Conservation (phyloP, 177 flowering plant genomes). For the Vitis hybrid region DNA sequence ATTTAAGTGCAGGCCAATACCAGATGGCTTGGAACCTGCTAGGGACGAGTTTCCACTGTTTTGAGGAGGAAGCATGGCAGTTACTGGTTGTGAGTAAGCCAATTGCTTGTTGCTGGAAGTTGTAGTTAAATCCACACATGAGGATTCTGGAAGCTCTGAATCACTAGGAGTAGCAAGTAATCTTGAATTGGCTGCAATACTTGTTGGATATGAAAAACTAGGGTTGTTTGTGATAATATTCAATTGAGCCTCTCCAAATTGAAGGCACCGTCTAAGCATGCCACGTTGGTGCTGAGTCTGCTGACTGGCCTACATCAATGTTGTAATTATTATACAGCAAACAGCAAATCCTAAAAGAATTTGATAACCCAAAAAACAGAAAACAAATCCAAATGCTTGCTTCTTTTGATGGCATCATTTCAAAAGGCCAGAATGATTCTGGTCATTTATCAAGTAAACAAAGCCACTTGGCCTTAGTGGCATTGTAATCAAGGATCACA, state of each 20-base stretch:
- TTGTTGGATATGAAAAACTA: constrained; percentile 8
- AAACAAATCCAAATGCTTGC: not conserved
- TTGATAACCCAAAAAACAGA: constrained; percentile 2
- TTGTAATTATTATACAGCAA: constrained; percentile 13
- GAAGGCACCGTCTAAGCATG: constrained; percentile 58
- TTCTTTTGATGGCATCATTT: not conserved
- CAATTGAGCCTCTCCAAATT: constrained; percentile 35
- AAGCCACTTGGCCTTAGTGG: not conserved
- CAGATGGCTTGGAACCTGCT: constrained; percentile 35
- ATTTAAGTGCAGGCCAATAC: constrained; percentile 66
- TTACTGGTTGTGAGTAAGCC: constrained; percentile 17
- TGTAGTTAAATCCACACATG: constrained; percentile 18
- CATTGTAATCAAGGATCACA: not conserved
- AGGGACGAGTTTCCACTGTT: constrained; percentile 23
- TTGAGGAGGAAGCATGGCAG: constrained; percentile 16
- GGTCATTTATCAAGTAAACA: not conserved
- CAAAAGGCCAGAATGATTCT: not conserved
- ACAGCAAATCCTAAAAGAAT: constrained; percentile 8
- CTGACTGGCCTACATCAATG: constrained; percentile 38
- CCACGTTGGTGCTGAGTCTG: constrained; percentile 40
- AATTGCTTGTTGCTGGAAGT: constrained; percentile 15
- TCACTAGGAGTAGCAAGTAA: constrained; percentile 17
- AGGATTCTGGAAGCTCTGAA: constrained; percentile 16
- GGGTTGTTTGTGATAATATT: not conserved
- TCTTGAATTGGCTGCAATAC: constrained; percentile 6